phyloP scores from a whole-genome alignment of 108 stramenopile species.

The Cyclotella sp. region DNA sequence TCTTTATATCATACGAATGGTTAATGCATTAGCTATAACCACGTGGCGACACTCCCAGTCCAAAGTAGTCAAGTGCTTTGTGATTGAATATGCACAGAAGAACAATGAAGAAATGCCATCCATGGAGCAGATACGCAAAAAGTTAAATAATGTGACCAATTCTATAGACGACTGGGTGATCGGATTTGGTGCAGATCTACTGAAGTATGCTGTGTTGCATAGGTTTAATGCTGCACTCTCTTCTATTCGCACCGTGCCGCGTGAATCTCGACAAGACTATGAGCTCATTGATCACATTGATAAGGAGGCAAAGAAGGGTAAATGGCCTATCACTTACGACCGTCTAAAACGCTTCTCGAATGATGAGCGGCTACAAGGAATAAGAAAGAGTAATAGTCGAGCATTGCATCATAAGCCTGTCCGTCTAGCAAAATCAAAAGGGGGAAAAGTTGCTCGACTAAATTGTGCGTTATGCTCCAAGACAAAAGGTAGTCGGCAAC shows the following conservation, averaged over 20 bases:
- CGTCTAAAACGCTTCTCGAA: not conserved
- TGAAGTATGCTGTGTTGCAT: not conserved
- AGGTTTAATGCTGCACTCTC: not conserved
- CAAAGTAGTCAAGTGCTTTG: not conserved
- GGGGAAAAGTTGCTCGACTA: not conserved
- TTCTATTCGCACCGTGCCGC: not conserved
- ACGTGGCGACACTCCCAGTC: not conserved
- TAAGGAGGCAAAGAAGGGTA: not conserved
- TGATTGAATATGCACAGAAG: not conserved
- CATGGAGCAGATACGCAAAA: not conserved
- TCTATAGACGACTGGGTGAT: slow-evolving; percentile 3
- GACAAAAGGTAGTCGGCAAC: not conserved
- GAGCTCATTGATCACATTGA: not conserved
- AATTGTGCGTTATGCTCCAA: not conserved
- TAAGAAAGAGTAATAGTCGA: not conserved
- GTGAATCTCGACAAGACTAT: not conserved
- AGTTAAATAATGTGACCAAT: not conserved
- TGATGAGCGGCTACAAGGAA: not conserved
- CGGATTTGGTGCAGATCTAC: not conserved
- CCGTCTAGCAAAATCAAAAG: not conserved
- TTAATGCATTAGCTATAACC: not conserved
- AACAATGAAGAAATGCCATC: slow-evolving; percentile 5
- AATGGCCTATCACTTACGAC: slow-evolving; percentile 9
- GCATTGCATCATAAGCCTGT: not conserved
- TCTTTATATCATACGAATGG: slow-evolving; percentile 9